Conservation (phyloP, 2,329 filamentous ascomycete species). For the Nothopassalora personata region DNA sequence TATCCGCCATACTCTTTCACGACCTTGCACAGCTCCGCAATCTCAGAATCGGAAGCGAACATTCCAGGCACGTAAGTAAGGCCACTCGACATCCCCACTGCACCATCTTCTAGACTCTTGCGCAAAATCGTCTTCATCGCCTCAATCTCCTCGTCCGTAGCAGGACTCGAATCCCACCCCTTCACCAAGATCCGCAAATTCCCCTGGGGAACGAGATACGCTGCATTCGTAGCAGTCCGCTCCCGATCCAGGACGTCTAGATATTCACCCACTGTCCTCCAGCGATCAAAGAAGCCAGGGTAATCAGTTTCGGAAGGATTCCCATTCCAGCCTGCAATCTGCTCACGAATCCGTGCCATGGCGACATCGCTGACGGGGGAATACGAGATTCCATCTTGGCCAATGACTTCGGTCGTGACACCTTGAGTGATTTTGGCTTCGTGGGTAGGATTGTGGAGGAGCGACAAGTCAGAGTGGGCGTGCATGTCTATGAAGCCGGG, state of each 20-base stretch:
- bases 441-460: constrained; percentile 26
- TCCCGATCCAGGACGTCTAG: constrained; percentile 24
- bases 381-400: constrained; percentile 29
- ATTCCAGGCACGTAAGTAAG: constrained; percentile 29
- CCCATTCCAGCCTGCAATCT: constrained; percentile 30
- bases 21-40: constrained; percentile 23
- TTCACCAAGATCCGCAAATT: constrained; percentile 27
- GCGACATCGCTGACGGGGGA: constrained; percentile 22
- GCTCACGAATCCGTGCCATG: constrained; percentile 24
- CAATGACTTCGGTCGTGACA: constrained; percentile 28
- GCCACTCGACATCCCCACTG: constrained; percentile 26
- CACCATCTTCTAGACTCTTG: constrained; percentile 22
- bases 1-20: constrained; percentile 26
- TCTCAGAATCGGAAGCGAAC: constrained; percentile 24
- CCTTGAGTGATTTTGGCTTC: constrained; percentile 28
- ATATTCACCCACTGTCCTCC: constrained; percentile 25
- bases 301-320: constrained; percentile 19
- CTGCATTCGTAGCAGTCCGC: constrained; percentile 24
- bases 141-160: constrained; percentile 20
- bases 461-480: constrained; percentile 27
- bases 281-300: constrained; percentile 25
- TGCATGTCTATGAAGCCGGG: constrained; percentile 32
- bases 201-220: constrained; percentile 28
- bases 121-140: constrained; percentile 21
- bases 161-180: constrained; percentile 22